These are phyloP conservation scores for Russula sp. DNA, from an alignment of 768 basidiomycete genomes.

Conservation along the genomic window DNA sequence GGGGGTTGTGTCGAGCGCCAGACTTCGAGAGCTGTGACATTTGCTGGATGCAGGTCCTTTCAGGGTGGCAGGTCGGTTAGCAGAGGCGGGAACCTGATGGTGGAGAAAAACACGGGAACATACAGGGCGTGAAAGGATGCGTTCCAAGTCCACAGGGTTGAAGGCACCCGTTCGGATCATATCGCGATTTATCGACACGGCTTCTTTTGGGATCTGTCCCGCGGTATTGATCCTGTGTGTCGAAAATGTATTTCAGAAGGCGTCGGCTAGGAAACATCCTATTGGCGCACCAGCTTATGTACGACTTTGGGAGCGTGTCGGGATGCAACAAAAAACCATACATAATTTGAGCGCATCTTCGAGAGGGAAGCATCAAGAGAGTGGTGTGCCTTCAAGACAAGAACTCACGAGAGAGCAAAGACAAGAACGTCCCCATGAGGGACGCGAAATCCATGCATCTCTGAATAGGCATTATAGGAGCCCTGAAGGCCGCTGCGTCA, in stretches of 20 bases:
- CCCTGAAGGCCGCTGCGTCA: constrained; percentile 76
- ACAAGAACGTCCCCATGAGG: constrained; percentile 82
- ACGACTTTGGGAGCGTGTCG: constrained; percentile 78
- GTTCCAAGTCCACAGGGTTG: constrained; percentile 6
- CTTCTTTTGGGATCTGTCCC: constrained; percentile 11
- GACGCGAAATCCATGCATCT: constrained; percentile 57
- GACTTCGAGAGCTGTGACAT: background rate
- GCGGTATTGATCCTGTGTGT: constrained; percentile 22
- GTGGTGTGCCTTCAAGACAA: background rate
- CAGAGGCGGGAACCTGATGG: background rate
- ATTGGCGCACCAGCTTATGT: constrained; percentile 57
- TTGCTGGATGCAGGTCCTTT: constrained; percentile 11
- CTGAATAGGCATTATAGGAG: constrained; percentile 74
- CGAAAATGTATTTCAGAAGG: constrained; percentile 3
- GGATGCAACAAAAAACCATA: constrained; percentile 73
- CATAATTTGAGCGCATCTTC: constrained; percentile 83
- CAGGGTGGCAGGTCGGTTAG: background rate
- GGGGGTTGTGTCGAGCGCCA: constrained; percentile 29
- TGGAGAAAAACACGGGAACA: background rate
- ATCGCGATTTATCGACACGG: constrained; percentile 12
- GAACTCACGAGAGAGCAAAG: constrained; percentile 63
- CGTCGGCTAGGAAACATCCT: constrained; percentile 1
- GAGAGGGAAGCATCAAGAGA: background rate
- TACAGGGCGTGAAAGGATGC: constrained; percentile 11
- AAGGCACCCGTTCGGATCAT: constrained; percentile 8